Conservation (phyloP, 805 yeast genomes). For the Suhomyces sp. region DNA sequence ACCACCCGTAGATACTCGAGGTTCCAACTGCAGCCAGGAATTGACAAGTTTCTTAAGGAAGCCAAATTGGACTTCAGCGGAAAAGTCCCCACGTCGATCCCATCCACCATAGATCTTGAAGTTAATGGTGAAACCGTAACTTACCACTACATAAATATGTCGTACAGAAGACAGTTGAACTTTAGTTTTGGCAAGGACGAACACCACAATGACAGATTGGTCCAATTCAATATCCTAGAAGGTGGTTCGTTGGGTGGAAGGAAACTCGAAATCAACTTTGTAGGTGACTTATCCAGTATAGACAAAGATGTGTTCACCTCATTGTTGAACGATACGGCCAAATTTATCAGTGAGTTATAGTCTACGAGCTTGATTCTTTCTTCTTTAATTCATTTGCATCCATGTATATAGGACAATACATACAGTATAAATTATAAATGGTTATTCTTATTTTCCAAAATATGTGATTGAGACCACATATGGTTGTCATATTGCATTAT, state of each 20-base stretch:
- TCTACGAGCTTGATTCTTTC: neutral
- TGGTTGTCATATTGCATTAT: neutral
- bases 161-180: slow-evolving; percentile 45
- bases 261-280: slow-evolving; percentile 46
- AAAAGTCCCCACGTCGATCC: slow-evolving; percentile 29
- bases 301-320: slow-evolving; percentile 20
- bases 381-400: neutral
- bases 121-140: slow-evolving; percentile 37
- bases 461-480: no score
- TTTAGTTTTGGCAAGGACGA: slow-evolving; percentile 25
- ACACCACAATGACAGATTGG: slow-evolving; percentile 20
- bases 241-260: slow-evolving; percentile 62
- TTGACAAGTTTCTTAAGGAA: slow-evolving; percentile 36
- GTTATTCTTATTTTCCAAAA: no score
- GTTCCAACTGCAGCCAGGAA: slow-evolving; percentile 39
- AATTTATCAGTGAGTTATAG: slow-evolving; percentile 16
- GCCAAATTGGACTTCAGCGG: slow-evolving; percentile 44
- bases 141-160: slow-evolving; percentile 43
- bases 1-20: slow-evolving; percentile 23
- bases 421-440: neutral
- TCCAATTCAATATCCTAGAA: slow-evolving; percentile 48
- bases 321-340: slow-evolving; percentile 21
- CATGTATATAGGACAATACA: neutral
- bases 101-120: slow-evolving; percentile 36
- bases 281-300: slow-evolving; percentile 30